Evolutionary conservation across 148 eudicot genomes (phyloP), one percentile per base, ranked within the genome.

Genomic region (Hydrangea macrophylla): DNA sequence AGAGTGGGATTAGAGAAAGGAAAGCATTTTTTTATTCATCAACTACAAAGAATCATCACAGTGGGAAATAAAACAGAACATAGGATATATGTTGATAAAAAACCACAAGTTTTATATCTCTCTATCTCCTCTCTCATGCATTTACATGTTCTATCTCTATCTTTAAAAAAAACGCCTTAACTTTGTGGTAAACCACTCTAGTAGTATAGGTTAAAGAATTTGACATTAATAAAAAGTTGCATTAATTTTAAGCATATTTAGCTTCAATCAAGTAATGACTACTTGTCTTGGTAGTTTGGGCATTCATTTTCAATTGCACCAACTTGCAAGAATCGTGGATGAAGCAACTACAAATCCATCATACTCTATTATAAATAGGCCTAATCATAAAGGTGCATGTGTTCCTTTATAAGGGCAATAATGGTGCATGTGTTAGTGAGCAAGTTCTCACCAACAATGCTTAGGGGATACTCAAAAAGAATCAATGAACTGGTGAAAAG

Each of bases 291-390:
- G 71, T 71, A 50, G 76, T 58, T 68, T 5, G 17, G 53, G 39
- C 40, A 31, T 67, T 67, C 65, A 36, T 67, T 65, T 48, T 67
- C 75, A 76, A 70, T 63, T 70, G 60, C 75, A 40, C 40, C 39
- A 30, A 32, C 15, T 25, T 13, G 33, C 11, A 62, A 39, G 66
- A 62, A 24, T 30, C 39, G 66, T 26, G 27, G 10, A 28, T 30
- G 61, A 58, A 39, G 30, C 32, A 62, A 24, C 3, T 62, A 39
- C 32, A 62, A 40, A 44, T 17, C 36, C 35, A 42, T 25, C 53
- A n/a, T 36, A 6, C 25, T 42, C 3, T 30, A 42, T 8, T 30
- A 17, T 64, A 27, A 15, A n/a, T 15, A 17, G n/a, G 9, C 23
- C 39, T 44, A 64, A 45, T 30, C 56, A 64, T 39, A 39, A 40